phyloP scores from a whole-genome alignment of 129 eudicot species.

The Flaveria sonorensis region DNA sequence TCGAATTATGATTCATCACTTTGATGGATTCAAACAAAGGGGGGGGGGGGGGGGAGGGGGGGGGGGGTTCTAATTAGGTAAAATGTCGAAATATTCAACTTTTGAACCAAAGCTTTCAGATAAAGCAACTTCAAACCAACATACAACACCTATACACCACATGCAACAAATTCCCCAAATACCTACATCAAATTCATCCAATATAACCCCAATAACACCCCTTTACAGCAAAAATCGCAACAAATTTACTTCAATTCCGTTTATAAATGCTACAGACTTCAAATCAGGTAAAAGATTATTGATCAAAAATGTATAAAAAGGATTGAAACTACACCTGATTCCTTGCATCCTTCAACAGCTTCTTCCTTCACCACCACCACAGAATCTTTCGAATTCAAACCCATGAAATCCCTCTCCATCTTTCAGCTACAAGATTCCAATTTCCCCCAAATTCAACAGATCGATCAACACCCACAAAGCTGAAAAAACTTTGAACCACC shows the following conservation, averaged over 20 bases:
- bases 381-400: conserved; percentile 61
- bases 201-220: background rate
- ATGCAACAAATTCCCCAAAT: conserved; percentile 31
- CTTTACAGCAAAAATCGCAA: background rate
- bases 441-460: background rate
- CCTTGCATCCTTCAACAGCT: conserved; percentile 51
- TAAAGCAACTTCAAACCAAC: conserved; percentile 17
- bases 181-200: background rate
- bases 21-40: no score
- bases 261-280: no score
- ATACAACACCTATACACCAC: conserved; percentile 21
- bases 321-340: conserved; percentile 42
- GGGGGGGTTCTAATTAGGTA: conserved; percentile 29
- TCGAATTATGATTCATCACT: no score
- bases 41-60: background rate
- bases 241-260: conserved; percentile 5
- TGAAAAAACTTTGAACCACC: conserved; percentile 17
- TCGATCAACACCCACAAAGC: background rate
- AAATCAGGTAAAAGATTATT: background rate
- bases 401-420: conserved; percentile 88
- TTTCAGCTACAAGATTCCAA: conserved; percentile 18
- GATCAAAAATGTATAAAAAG: background rate
- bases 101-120: no score
- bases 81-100: no score
- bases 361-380: conserved; percentile 57